Conservation (phyloP, 208 protist genomes). For the Balamuthia mandrillaris region DNA sequence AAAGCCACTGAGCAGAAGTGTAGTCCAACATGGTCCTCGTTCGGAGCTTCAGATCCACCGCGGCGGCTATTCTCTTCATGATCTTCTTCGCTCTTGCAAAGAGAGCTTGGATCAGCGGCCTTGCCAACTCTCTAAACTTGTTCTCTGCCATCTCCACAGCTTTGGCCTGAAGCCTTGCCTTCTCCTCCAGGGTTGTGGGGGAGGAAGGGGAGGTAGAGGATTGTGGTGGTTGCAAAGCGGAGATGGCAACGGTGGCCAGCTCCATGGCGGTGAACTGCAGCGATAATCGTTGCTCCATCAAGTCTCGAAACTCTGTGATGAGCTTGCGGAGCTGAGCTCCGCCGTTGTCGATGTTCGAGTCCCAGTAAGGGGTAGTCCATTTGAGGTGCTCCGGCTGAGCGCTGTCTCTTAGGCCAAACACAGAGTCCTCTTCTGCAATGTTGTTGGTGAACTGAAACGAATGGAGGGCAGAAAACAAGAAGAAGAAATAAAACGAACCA, state of each 20-base stretch:
- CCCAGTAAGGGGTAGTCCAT: slow-evolving; percentile 18
- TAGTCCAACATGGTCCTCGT: background rate
- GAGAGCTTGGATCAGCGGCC: background rate
- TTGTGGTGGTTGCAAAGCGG: background rate
- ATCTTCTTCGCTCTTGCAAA: background rate
- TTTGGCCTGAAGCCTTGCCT: background rate
- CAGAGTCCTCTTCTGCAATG: background rate
- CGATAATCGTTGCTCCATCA: background rate
- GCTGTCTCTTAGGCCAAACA: background rate
- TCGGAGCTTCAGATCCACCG: slow-evolving; percentile 10
- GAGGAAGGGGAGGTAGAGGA: no score
- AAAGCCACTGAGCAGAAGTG: background rate
- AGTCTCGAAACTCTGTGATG: slow-evolving; percentile 6
- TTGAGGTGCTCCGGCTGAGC: background rate
- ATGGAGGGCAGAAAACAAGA: background rate
- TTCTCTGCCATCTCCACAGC: slow-evolving; percentile 8
- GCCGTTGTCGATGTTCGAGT: background rate
- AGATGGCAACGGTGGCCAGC: background rate
- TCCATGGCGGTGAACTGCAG: background rate
- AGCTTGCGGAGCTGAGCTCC: slow-evolving; percentile 22
- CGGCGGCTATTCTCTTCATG: background rate
- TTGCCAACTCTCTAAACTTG: slow-evolving; percentile 12
- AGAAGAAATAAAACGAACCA: background rate
- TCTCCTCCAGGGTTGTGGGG: no score
- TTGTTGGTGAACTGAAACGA: background rate